phyloP scores from a whole-genome alignment of 805 yeast genomes.

The Sporopachydermia quercuum region DNA sequence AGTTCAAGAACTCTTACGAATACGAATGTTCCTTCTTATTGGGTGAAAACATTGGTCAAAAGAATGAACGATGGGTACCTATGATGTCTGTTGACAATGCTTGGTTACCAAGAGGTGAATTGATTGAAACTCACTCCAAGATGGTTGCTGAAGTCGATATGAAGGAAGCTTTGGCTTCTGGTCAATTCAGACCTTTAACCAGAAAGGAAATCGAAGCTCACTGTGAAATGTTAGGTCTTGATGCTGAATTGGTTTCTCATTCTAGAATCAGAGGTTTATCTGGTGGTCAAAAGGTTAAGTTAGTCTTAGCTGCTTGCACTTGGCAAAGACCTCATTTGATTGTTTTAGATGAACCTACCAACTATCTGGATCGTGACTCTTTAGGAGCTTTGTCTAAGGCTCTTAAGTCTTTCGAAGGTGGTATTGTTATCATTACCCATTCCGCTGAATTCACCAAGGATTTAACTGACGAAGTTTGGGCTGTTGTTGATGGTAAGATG shows the following conservation, averaged over 20 bases:
- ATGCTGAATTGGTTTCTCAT: conserved; percentile 98
- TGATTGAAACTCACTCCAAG: conserved; percentile 94
- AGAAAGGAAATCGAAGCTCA: conserved; percentile 99
- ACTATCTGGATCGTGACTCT: conserved; percentile 98
- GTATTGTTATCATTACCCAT: conserved; percentile 98
- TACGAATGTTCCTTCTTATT: conserved; percentile 95
- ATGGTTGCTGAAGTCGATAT: conserved; percentile 99
- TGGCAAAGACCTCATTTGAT: conserved; percentile 99
- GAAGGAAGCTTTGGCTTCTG: conserved; percentile 99
- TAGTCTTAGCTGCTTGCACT: conserved; percentile 98
- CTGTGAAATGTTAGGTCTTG: conserved; percentile 97
- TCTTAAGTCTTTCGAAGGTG: conserved; percentile 97
- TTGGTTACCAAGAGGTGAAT: conserved; percentile 99
- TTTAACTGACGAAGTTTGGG: conserved; percentile 99
- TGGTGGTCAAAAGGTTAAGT: conserved; percentile 99
- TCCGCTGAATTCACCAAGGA: conserved; percentile 99
- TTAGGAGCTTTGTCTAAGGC: conserved; percentile 99
- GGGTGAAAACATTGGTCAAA: conserved; percentile 99
- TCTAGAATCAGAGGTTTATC: conserved; percentile 99
- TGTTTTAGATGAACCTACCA: conserved; percentile 99
- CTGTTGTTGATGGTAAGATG: conserved; percentile 95
- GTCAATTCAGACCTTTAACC: conserved; percentile 99
- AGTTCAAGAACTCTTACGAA: conserved; percentile 99
- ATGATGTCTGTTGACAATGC: conserved; percentile 99
- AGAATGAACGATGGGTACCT: conserved; percentile 98